A percentile compares a stretch with the other conserved stretches of the same genome.
Evolutionary conservation across 192 early-diverging fungal genomes (phyloP).

Genomic region (Obelidium mucronatum): DNA sequence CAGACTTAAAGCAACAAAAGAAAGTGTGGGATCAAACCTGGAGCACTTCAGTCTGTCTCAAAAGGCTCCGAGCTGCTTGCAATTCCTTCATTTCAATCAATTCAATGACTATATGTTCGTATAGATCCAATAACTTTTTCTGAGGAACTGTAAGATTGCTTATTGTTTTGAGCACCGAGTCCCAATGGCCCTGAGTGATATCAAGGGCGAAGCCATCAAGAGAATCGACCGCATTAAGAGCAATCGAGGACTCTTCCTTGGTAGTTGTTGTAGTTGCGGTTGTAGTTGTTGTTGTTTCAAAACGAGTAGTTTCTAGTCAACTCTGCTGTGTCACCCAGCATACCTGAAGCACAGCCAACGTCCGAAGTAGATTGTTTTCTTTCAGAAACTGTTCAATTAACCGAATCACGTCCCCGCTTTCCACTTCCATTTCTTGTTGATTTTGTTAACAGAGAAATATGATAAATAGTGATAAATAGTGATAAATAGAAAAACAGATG

Average conservation of each 20-base stretch:
- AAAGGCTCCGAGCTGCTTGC: constrained; percentile 79
- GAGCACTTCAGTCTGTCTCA: constrained; percentile 91
- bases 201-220: constrained; percentile 74
- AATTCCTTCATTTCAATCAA: constrained; percentile 85
- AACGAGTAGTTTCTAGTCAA: not conserved
- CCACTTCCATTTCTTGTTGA: constrained; percentile 20
- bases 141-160: constrained; percentile 38
- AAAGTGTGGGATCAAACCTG: too few species aligned
- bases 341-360: constrained; percentile 78
- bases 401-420: constrained; percentile 66
- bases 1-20: too few species aligned
- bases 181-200: constrained; percentile 87
- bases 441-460: not conserved
- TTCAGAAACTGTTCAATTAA: constrained; percentile 94
- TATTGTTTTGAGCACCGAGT: constrained; percentile 75
- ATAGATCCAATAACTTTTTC: constrained; percentile 80
- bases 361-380: constrained; percentile 86
- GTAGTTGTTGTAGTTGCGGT: not conserved
- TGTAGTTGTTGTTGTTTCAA: not conserved
- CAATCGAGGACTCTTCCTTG: constrained; percentile 78
- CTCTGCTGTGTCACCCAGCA: not conserved
- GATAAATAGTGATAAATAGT: too few species aligned
- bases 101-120: constrained; percentile 93
- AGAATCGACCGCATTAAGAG: constrained; percentile 88
- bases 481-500: not conserved